A percentile compares a stretch with the other conserved stretches of the same genome.
These are phyloP conservation scores for Sanghuangporus baumii DNA, from an alignment of 1,284 basidiomycete species.

Conservation along the genomic window DNA sequence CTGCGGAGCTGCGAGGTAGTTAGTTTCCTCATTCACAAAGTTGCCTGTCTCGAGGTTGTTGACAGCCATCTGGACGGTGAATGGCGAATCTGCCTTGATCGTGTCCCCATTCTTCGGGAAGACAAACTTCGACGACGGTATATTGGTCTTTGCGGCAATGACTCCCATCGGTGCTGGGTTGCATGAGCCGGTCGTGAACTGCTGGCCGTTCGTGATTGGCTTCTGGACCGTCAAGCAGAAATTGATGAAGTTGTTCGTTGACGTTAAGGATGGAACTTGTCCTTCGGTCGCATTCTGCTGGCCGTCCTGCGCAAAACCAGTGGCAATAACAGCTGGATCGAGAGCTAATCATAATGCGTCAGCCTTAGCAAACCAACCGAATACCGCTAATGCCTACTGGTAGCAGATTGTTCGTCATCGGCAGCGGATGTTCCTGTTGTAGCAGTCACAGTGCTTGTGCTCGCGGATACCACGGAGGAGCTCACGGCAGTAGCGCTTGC, in stretches of 20 bases:
- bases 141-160: constrained; percentile 38
- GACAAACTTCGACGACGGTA: constrained; percentile 47
- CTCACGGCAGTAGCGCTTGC: not conserved
- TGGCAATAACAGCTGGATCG: constrained; percentile 35
- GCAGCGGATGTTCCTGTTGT: no score
- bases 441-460: no score
- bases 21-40: constrained; percentile 48
- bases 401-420: constrained; percentile 12
- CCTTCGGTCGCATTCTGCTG: constrained; percentile 37
- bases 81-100: constrained; percentile 37
- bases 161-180: constrained; percentile 38
- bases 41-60: constrained; percentile 43
- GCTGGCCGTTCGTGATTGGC: constrained; percentile 40
- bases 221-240: constrained; percentile 26
- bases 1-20: constrained; percentile 55
- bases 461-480: no score
- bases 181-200: constrained; percentile 38
- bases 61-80: constrained; percentile 47
- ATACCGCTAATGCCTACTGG: not conserved
- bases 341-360: constrained; percentile 25
- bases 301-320: constrained; percentile 40
- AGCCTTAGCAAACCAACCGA: not conserved
- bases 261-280: constrained; percentile 43
- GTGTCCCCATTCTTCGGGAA: constrained; percentile 39
- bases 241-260: constrained; percentile 54